These are phyloP conservation scores for Emmonsiellopsis sp. DNA, from an alignment of 2,329 filamentous ascomycete species.

Conservation along the genomic window DNA sequence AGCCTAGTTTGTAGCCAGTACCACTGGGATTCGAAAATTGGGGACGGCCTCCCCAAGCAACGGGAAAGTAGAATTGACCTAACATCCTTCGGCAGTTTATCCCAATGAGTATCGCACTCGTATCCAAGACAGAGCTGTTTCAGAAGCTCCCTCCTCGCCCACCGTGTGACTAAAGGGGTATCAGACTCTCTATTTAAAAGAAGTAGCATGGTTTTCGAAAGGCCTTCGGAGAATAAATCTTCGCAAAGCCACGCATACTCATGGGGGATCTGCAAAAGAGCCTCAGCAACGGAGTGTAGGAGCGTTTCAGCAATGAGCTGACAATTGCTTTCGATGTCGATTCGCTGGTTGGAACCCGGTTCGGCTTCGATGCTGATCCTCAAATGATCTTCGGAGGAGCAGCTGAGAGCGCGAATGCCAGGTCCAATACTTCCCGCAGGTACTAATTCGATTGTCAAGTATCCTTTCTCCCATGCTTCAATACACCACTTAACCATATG, in stretches of 20 bases:
- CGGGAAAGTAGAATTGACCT: constrained; percentile 38
- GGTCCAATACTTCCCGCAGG: constrained; percentile 23
- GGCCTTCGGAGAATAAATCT: constrained; percentile 22
- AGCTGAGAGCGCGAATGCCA: constrained; percentile 27
- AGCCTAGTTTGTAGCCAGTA: constrained; percentile 35
- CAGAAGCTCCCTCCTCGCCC: constrained; percentile 38
- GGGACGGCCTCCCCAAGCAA: constrained; percentile 34
- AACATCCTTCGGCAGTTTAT: constrained; percentile 37
- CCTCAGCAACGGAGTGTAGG: constrained; percentile 28
- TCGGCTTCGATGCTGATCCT: constrained; percentile 25
- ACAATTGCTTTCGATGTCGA: constrained; percentile 27
- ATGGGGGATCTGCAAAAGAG: constrained; percentile 25
- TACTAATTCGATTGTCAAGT: constrained; percentile 26
- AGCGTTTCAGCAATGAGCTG: constrained; percentile 30
- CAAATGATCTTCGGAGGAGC: constrained; percentile 18
- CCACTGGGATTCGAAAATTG: constrained; percentile 31
- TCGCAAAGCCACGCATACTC: constrained; percentile 27
- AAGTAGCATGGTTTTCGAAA: constrained; percentile 25
- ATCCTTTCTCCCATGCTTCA: constrained; percentile 22
- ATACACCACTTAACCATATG: constrained; percentile 26
- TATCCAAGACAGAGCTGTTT: constrained; percentile 40
- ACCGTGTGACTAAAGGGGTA: constrained; percentile 28
- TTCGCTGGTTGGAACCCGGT: constrained; percentile 19
- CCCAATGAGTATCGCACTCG: constrained; percentile 43
- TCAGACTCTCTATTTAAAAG: constrained; percentile 28